Percentiles rank a stretch among this genome's conserved stretches.
Conservation (phyloP, 2,329 filamentous ascomycete species). For the Aureobasidium lini region DNA sequence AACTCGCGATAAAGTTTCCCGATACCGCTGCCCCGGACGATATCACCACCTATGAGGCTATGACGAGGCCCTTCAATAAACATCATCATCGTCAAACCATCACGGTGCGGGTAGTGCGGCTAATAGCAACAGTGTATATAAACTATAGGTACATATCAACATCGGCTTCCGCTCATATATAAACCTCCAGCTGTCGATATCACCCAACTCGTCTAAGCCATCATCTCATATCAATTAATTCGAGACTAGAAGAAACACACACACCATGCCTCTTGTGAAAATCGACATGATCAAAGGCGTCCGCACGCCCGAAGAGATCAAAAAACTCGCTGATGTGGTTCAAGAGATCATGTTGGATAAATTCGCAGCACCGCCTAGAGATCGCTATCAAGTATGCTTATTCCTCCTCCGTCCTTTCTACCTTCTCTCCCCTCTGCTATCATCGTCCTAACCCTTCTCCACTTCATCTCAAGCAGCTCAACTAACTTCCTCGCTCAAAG, state of each 20-base stretch:
- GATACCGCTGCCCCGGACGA: no score
- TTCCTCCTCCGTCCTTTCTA: neutral
- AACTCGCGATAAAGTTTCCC: no score
- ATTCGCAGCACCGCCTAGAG: slow-evolving; percentile 24
- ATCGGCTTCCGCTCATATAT: no score
- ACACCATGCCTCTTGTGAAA: slow-evolving; percentile 27
- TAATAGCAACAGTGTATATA: neutral
- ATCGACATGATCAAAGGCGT: slow-evolving; percentile 24
- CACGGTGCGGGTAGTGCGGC: neutral
- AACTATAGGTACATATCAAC: no score
- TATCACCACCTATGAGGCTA: neutral
- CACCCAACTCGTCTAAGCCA: no score
- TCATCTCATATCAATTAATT: neutral
- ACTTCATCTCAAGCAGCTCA: neutral
- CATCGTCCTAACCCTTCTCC: no score
- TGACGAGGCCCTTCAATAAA: neutral
- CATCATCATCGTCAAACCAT: neutral
- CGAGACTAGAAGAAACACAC: neutral
- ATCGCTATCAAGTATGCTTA: slow-evolving; percentile 24
- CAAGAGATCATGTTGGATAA: slow-evolving; percentile 24
- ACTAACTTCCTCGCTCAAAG: neutral
- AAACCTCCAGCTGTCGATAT: no score
- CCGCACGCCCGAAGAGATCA: slow-evolving; percentile 23
- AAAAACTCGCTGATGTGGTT: slow-evolving; percentile 24
- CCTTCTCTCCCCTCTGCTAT: neutral